Evolutionary conservation across 176 grass and related monocot genomes (phyloP), one percentile per base, ranked within the genome.

Genomic region (Aegilops tauschii): DNA sequence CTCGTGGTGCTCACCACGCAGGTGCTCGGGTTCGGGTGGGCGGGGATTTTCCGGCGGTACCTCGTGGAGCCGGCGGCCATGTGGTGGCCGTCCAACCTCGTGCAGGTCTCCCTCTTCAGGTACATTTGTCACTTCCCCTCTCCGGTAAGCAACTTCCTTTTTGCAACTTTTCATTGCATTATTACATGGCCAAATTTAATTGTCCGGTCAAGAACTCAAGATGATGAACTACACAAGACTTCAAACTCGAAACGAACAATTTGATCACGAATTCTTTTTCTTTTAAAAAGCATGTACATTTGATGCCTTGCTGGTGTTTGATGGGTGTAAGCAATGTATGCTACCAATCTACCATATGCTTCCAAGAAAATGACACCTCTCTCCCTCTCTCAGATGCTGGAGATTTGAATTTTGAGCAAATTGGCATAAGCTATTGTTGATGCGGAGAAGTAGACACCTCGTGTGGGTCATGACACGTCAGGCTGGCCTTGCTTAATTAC

Each of bases 71-170:
- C 95, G 82, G 90, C 95, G 58, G 85, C 89, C 25, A 97, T 97
- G 95, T 97, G 92, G 92, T 97, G 95, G 95, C 95, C 95, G 1
- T 91, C 93, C 80, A 97, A 95, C 81, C 81, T 97, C 75, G 92
- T 97, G 29, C 95, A 97, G 86, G 95, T 97, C 54, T 97, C 95
- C 16, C 87, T 97, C 32, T 97, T 97, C 87, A 97, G 95, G 95
- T 97, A 87, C 9, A 9, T 10, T 25, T 25, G 23, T 25, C 23
- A 25, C 23, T 25, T 25, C 23, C 23, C 23, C 23, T 25, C 23
- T 25, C 23, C 23, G 23, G 23, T 25, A 18, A 23, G 21, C 10
- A 25, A 42, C 37, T 14, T 56, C 45, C 13, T 47, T 47, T 47
- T 47, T 3, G 3, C 23, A 47, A 47, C 12, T 4, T 56, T 10